These are phyloP conservation scores for Pulicaria dysenterica DNA, from an alignment of 129 eudicot genomes.

Conservation along the genomic window DNA sequence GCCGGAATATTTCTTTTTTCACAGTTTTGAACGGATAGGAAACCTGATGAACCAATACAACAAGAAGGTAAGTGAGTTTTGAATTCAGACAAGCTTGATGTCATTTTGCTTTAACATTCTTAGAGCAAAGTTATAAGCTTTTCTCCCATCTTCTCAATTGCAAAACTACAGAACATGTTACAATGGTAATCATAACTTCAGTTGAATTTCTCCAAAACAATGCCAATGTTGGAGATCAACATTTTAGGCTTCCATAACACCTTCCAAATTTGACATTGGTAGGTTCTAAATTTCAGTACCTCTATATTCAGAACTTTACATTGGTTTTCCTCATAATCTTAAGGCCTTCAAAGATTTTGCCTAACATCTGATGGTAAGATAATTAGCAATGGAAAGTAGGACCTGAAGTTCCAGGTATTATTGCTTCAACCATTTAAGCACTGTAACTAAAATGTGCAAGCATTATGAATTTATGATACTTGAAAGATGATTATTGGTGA, in stretches of 20 bases:
- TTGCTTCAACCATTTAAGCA: slow-evolving; percentile 1
- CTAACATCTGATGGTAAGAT: neutral
- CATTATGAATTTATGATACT: too few species aligned
- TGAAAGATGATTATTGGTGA: neutral
- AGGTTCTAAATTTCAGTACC: too few species aligned
- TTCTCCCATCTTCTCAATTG: neutral
- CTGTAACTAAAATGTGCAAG: neutral
- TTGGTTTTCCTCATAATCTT: too few species aligned
- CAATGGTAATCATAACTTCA: slow-evolving; percentile 3
- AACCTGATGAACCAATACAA: slow-evolving; percentile 41
- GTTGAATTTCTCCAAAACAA: neutral
- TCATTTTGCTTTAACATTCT: neutral
- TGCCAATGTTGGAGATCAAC: too few species aligned
- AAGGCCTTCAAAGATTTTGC: neutral
- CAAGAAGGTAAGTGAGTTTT: neutral
- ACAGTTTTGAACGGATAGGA: slow-evolving; percentile 22
- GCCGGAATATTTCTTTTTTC: slow-evolving; percentile 46
- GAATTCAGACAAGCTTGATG: neutral
- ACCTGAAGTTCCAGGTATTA: neutral
- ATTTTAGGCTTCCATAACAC: too few species aligned
- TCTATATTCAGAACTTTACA: too few species aligned
- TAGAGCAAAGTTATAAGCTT: neutral
- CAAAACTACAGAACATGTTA: neutral
- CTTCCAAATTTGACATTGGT: too few species aligned
- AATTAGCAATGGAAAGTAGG: neutral